Base-by-base conservation (phyloP, 1,284 basidiomycete genomes). In the Sporisorium reilianum region DNA sequence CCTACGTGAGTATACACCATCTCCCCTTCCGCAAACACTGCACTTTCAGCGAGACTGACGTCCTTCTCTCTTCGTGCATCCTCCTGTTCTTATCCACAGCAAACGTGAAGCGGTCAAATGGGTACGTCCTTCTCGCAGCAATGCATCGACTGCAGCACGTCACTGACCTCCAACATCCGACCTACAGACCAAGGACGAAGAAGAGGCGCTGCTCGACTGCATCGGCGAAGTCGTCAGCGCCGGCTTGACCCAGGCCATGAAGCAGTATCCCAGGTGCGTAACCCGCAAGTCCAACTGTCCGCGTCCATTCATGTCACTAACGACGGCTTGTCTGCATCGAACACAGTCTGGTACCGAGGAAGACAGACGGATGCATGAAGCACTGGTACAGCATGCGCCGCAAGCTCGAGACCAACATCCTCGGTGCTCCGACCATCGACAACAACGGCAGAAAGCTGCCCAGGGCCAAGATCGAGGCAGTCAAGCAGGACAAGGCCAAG, bases 101-200 rank as follows among this genome's bases (percentile, higher is more conserved):
- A 14, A 2, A 2, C 36, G 11, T 45, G 44, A n/a, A n/a, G n/a
- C n/a, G n/a, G n/a, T n/a, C n/a, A n/a, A 16, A 26, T 46, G 45
- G 45, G 45, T 46, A 46, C 1, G 45, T 46, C 4, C n/a, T n/a
- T 28, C 6, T 23, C 1, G 9, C n/a, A 22, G 18, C 7, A n/a
- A 5, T 7, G 25, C 44, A 26, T 16, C 1, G 4, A 7, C 6
- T 45, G 25, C 23, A 11, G 14, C 14, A 16, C 14, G 12, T 45
- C 44, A 26, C 44, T 45, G 23, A 45, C 25, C 7, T 45, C 25
- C 5, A 25, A 7, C 40, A 26, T 23, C 2, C 25, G 16, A 11
- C 12, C 26, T 11, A 44, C 41, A 69, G 66, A 63, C 59, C 14
- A 45, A 40, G 10, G 56, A 69, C 7, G 66, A 69, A 22, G 66